Percentiles rank a stretch among this genome's conserved stretches.
These are phyloP conservation scores for Tardiomyces blankii DNA, from an alignment of 1,139 yeast species.

Conservation along the genomic window DNA sequence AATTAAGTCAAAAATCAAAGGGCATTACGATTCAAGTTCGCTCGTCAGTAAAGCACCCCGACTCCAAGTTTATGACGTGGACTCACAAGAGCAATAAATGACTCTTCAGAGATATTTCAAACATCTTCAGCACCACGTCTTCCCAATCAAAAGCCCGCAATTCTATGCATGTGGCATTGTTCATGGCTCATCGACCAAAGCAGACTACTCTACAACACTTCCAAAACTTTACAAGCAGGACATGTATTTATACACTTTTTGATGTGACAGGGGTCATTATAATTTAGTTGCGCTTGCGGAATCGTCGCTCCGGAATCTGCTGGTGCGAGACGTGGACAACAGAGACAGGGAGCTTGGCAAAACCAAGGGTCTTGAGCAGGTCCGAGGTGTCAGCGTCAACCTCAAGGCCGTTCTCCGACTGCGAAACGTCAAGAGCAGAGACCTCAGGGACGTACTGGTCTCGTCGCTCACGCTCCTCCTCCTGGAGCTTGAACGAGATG, in stretches of 20 bases:
- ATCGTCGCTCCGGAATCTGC: slow-evolving; percentile 87
- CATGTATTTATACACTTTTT: not conserved
- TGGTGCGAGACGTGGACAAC: slow-evolving; percentile 89
- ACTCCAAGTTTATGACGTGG: too few species aligned
- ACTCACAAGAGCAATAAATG: too few species aligned
- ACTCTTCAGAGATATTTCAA: too few species aligned
- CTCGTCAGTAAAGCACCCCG: too few species aligned
- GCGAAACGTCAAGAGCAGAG: slow-evolving; percentile 97
- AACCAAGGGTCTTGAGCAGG: slow-evolving; percentile 92
- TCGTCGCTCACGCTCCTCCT: slow-evolving; percentile 99
- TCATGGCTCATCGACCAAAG: too few species aligned
- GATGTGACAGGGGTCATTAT: not conserved
- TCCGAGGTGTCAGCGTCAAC: slow-evolving; percentile 98
- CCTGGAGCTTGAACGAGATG: slow-evolving; percentile 99
- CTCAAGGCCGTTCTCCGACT: slow-evolving; percentile 93
- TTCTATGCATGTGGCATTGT: too few species aligned
- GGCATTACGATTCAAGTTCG: too few species aligned
- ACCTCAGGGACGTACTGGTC: slow-evolving; percentile 99
- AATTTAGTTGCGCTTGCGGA: slow-evolving; percentile 81
- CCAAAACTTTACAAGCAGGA: too few species aligned
- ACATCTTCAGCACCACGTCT: too few species aligned
- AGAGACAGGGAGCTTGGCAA: slow-evolving; percentile 78
- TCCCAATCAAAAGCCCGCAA: too few species aligned
- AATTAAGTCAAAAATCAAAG: too few species aligned
- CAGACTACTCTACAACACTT: too few species aligned